phyloP scores from a whole-genome alignment of 1,139 yeast species.

The Neolecta irregularis region DNA sequence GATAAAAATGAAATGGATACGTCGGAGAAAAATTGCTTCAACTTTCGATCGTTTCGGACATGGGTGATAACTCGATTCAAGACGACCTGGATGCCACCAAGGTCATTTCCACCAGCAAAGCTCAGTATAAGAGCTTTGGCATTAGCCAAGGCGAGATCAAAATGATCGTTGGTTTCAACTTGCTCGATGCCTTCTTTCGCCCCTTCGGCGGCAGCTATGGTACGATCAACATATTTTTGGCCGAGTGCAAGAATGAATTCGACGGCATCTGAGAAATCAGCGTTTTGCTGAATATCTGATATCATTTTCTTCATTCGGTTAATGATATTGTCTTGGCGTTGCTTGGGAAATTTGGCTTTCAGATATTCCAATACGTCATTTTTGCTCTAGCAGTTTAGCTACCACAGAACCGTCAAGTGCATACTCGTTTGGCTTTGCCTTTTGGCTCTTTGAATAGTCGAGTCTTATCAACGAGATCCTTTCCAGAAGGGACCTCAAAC shows the following conservation, averaged over 20 bases:
- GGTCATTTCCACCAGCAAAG: background rate
- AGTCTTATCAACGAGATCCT: background rate
- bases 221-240: slow-evolving; percentile 8
- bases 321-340: slow-evolving; percentile 7
- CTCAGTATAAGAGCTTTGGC: background rate
- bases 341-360: slow-evolving; percentile 1
- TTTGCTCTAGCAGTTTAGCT: too few relatives aligned
- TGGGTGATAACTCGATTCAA: too few relatives aligned
- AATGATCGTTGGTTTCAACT: slow-evolving; percentile 1
- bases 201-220: slow-evolving; percentile 8
- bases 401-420: too few relatives aligned
- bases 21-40: slow-evolving; percentile 7
- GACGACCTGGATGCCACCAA: too few relatives aligned
- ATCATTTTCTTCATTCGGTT: slow-evolving; percentile 4
- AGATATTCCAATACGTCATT: background rate
- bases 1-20: too few relatives aligned
- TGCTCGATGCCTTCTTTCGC: slow-evolving; percentile 8
- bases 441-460: background rate
- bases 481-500: background rate
- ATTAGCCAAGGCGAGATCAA: background rate
- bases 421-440: background rate
- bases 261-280: slow-evolving; percentile 9
- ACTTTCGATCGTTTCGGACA: too few relatives aligned
- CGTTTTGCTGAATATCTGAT: slow-evolving; percentile 6
- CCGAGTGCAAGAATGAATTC: slow-evolving; percentile 8